Evolutionary conservation across 306 rosid species (phyloP).

Genomic region (Trifolium dubium): DNA sequence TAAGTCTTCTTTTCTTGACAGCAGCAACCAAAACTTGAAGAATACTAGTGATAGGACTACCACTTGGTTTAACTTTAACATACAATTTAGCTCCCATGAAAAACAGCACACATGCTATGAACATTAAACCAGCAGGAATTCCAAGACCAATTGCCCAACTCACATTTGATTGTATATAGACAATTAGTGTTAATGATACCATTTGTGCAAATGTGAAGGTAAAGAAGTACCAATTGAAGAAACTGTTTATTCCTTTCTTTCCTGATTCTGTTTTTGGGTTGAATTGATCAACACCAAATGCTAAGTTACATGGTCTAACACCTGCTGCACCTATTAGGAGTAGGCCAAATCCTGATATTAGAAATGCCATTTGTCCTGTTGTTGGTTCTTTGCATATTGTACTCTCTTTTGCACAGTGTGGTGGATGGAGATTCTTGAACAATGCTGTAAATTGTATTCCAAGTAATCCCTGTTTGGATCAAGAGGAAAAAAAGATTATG

Average conservation of each 20-base stretch:
- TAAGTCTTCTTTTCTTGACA: slow-evolving; percentile 59
- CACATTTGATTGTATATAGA: slow-evolving; percentile 75
- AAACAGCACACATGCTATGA: slow-evolving; percentile 60
- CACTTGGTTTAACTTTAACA: slow-evolving; percentile 78
- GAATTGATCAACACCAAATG: slow-evolving; percentile 93
- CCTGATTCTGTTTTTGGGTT: slow-evolving; percentile 78
- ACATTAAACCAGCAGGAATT: slow-evolving; percentile 80
- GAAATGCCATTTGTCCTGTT: slow-evolving; percentile 66
- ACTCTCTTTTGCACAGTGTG: slow-evolving; percentile 55
- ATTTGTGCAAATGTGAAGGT: slow-evolving; percentile 74
- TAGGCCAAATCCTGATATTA: slow-evolving; percentile 58
- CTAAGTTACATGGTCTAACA: slow-evolving; percentile 84
- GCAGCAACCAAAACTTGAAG: slow-evolving; percentile 71
- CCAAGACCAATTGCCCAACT: slow-evolving; percentile 84
- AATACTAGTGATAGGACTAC: slow-evolving; percentile 82
- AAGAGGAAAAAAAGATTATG: slow-evolving; percentile 14
- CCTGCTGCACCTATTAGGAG: slow-evolving; percentile 80
- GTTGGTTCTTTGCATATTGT: slow-evolving; percentile 67
- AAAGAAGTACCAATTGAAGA: slow-evolving; percentile 91
- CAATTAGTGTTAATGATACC: slow-evolving; percentile 67
- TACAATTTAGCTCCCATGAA: slow-evolving; percentile 71
- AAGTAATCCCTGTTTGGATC: slow-evolving; percentile 64
- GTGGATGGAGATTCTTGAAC: slow-evolving; percentile 76
- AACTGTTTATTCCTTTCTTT: slow-evolving; percentile 77
- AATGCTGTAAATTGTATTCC: slow-evolving; percentile 74